Percentiles rank a stretch among this genome's conserved stretches.
These are phyloP conservation scores for Backusella parvicylindrica DNA, from an alignment of 192 early-diverging fungal species.

Conservation along the genomic window DNA sequence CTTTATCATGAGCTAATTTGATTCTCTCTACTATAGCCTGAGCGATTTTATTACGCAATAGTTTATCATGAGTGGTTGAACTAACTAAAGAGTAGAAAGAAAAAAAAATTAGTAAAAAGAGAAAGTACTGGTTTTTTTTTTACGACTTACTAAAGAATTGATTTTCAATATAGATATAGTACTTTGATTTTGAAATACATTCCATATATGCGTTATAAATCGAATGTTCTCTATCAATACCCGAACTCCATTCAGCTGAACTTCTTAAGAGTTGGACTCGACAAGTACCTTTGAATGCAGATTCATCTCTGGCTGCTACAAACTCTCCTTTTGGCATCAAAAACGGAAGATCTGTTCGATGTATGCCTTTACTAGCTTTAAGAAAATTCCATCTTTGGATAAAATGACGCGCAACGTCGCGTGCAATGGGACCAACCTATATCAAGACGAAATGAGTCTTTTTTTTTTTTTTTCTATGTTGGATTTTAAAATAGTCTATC, in stretches of 20 bases:
- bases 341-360: constrained; percentile 68
- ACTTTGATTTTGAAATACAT: constrained; percentile 5
- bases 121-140: not conserved
- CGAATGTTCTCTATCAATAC: constrained; percentile 57
- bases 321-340: constrained; percentile 74
- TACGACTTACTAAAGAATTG: constrained; percentile 80
- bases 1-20: constrained; percentile 59
- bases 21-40: constrained; percentile 72
- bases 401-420: constrained; percentile 84
- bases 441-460: not conserved
- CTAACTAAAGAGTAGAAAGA: not conserved
- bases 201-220: constrained; percentile 79
- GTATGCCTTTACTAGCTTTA: constrained; percentile 77
- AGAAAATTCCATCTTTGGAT: constrained; percentile 89
- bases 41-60: constrained; percentile 23
- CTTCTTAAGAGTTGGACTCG: constrained; percentile 66
- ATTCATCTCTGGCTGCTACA: constrained; percentile 54
- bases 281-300: constrained; percentile 56
- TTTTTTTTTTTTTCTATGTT: not conserved
- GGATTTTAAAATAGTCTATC: not conserved
- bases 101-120: not conserved
- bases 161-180: constrained; percentile 89
- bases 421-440: constrained; percentile 70
- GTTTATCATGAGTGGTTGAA: constrained; percentile 14
- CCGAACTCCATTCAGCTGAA: constrained; percentile 65